A percentile compares a stretch with the other conserved stretches of the same genome.
These are phyloP conservation scores for Thielaviopsis euricoi DNA, from an alignment of 2,329 filamentous ascomycete species.

Conservation along the genomic window DNA sequence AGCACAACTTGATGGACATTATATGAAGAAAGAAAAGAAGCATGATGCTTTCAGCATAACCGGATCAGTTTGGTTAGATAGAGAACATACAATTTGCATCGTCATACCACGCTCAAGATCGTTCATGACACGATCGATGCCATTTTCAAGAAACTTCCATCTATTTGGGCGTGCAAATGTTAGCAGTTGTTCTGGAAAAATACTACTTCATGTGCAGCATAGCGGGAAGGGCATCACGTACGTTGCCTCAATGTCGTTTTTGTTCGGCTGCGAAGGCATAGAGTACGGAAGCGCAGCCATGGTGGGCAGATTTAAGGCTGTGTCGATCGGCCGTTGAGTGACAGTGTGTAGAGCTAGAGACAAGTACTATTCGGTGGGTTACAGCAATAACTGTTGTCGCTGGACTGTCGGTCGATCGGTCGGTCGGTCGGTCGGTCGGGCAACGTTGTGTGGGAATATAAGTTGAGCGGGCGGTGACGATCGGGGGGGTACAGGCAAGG, in stretches of 20 bases:
- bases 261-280: conserved; percentile 43
- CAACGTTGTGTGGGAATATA: neutral
- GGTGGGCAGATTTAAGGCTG: conserved; percentile 11
- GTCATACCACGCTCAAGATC: conserved; percentile 85
- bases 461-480: neutral
- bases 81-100: conserved; percentile 56
- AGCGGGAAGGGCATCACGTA: conserved; percentile 16
- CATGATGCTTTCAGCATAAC: neutral
- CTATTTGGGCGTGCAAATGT: conserved; percentile 30
- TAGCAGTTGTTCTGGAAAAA: neutral
- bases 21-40: neutral
- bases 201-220: neutral
- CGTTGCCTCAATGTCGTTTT: conserved; percentile 42
- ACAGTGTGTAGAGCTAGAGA: neutral
- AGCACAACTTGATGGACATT: neutral
- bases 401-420: neutral
- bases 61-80: neutral
- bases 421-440: neutral
- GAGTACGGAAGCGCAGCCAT: conserved; percentile 20
- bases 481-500: neutral
- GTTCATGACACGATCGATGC: conserved; percentile 85
- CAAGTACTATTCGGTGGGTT: neutral
- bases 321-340: neutral
- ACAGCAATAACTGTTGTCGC: neutral
- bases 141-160: conserved; percentile 78